phyloP scores from a whole-genome alignment of 2,329 filamentous ascomycete genomes.

The Aureobasidium musti region DNA sequence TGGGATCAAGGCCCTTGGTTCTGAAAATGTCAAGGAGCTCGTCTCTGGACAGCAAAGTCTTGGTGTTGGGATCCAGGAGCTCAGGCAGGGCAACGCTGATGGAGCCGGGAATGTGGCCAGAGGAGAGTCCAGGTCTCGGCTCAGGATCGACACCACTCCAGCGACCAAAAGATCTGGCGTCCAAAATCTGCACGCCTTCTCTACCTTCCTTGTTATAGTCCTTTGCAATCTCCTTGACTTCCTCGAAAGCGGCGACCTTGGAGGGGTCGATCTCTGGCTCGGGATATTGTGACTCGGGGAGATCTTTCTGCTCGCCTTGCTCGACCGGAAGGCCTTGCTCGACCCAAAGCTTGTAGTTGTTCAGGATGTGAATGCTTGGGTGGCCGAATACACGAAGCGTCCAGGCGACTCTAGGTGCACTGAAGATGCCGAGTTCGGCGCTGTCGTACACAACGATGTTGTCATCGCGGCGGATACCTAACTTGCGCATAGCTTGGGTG shows the following conservation, averaged over 20 bases:
- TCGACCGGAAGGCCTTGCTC: conserved; percentile 80
- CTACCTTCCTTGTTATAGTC: conserved; percentile 80
- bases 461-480: conserved; percentile 86
- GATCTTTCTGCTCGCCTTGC: conserved; percentile 65
- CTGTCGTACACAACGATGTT: conserved; percentile 92
- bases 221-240: conserved; percentile 74
- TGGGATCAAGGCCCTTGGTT: conserved; percentile 74
- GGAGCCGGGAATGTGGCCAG: conserved; percentile 88
- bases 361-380: conserved; percentile 80
- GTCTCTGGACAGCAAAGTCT: conserved; percentile 71
- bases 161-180: conserved; percentile 77
- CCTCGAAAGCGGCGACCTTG: conserved; percentile 77
- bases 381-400: conserved; percentile 91
- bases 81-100: conserved; percentile 78
- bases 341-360: conserved; percentile 96
- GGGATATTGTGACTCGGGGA: conserved; percentile 46
- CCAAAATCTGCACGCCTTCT: conserved; percentile 82
- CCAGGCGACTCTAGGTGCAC: conserved; percentile 90
- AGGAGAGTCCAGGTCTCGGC: conserved; percentile 77
- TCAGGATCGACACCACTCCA: conserved; percentile 84
- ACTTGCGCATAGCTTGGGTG: conserved; percentile 79
- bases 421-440: conserved; percentile 89
- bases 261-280: conserved; percentile 51
- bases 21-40: conserved; percentile 75
- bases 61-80: conserved; percentile 79